Conservation (phyloP, 2,329 filamentous ascomycete genomes). For the Nothopassalora personata region DNA sequence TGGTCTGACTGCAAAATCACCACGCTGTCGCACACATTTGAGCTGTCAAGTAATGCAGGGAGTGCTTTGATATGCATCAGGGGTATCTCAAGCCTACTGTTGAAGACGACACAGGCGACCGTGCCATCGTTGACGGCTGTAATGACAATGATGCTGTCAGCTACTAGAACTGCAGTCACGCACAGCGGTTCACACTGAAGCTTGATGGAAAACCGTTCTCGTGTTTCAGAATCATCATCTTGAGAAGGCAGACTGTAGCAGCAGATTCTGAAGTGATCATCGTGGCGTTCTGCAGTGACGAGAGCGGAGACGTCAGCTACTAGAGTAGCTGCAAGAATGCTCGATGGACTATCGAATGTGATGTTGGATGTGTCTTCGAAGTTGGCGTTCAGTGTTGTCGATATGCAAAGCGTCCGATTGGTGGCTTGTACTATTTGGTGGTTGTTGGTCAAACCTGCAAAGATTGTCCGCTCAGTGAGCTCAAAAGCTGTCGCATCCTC, state of each 20-base stretch:
- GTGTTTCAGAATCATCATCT: constrained; percentile 6
- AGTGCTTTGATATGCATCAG: constrained; percentile 6
- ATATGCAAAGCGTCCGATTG: constrained; percentile 18
- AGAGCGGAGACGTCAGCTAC: constrained; percentile 10
- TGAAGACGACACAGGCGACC: constrained; percentile 8
- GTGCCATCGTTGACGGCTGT: constrained; percentile 12
- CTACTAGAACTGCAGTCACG: constrained; percentile 10
- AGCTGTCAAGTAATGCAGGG: background rate
- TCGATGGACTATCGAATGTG: constrained; percentile 5
- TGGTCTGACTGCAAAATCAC: constrained; percentile 12
- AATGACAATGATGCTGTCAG: constrained; percentile 7
- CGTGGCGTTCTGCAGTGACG: constrained; percentile 16
- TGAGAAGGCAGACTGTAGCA: constrained; percentile 7
- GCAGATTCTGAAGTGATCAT: constrained; percentile 7
- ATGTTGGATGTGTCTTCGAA: constrained; percentile 26
- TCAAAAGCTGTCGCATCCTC: constrained; percentile 21
- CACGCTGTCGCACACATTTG: constrained; percentile 24
- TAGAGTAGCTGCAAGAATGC: constrained; percentile 25
- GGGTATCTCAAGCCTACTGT: background rate
- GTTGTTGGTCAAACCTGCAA: constrained; percentile 16
- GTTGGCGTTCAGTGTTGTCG: constrained; percentile 18
- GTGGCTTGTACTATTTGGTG: constrained; percentile 30
- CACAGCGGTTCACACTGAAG: constrained; percentile 12
- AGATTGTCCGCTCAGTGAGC: constrained; percentile 22
- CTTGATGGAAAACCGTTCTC: background rate